Conservation (phyloP, 148 eudicot genomes). For the Chenopodium album region DNA sequence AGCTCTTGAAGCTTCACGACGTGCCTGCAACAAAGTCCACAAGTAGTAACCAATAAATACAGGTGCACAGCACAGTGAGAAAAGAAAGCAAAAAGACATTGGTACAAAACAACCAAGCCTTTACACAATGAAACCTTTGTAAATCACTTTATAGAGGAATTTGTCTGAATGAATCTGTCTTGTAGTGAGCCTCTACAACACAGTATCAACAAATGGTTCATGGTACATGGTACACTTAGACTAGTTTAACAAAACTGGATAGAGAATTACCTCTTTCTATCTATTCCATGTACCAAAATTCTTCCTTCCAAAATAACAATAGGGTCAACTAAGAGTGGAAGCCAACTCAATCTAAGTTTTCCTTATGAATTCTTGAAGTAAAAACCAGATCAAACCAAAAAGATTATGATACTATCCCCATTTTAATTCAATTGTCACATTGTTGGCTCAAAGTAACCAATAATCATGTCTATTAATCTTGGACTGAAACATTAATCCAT, state of each 20-base stretch:
- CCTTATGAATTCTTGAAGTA: background rate
- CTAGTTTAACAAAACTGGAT: background rate
- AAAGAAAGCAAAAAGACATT: background rate
- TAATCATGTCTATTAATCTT: background rate
- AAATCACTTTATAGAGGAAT: background rate
- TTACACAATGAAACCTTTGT: background rate
- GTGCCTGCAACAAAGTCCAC: slow-evolving; percentile 45
- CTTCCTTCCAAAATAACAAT: background rate
- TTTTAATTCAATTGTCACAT: background rate
- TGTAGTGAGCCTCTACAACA: no score
- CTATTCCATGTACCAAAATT: background rate
- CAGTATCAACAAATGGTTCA: background rate
- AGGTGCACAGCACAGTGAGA: background rate
- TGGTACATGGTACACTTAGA: background rate
- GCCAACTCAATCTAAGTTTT: background rate
- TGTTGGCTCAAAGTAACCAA: background rate
- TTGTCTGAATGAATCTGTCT: no score
- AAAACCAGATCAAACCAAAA: background rate
- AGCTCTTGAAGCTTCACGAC: slow-evolving; percentile 38
- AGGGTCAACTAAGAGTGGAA: background rate
- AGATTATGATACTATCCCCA: background rate
- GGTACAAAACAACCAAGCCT: slow-evolving; percentile 4
- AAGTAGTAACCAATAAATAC: background rate
- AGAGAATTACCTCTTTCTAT: background rate
- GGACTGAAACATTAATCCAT: background rate